A percentile compares a stretch with the other conserved stretches of the same genome.
phyloP scores from a whole-genome alignment of 768 basidiomycete species.

The Fomitopsis serialis region DNA sequence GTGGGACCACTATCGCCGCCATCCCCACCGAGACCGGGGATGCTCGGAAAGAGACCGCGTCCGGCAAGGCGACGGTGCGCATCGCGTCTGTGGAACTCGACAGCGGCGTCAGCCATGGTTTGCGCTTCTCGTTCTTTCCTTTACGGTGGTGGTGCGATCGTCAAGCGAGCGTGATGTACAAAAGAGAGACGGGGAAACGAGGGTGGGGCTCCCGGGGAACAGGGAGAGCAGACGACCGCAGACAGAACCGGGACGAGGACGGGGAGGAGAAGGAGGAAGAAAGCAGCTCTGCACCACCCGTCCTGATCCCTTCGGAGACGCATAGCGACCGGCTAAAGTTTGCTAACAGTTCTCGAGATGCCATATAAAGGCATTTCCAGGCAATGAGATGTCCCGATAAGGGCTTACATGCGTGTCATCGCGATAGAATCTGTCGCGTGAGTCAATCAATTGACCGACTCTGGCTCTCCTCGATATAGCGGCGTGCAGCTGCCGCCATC shows the following conservation, averaged over 20 bases:
- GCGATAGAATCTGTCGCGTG: too few species aligned
- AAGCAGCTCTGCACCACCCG: not conserved
- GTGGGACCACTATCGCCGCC: not conserved
- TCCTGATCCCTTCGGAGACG: too few species aligned
- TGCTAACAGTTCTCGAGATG: too few species aligned
- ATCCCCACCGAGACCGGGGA: not conserved
- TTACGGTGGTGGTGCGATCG: not conserved
- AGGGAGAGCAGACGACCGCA: slow-evolving; percentile 2
- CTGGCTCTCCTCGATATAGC: too few species aligned
- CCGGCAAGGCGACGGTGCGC: slow-evolving; percentile 12
- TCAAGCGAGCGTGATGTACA: not conserved
- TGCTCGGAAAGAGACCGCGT: not conserved
- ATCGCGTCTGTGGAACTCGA: slow-evolving; percentile 8
- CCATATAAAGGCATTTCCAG: too few species aligned
- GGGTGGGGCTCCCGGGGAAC: slow-evolving; percentile 11
- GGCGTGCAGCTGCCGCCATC: too few species aligned
- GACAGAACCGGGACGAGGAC: not conserved
- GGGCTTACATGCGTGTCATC: too few species aligned
- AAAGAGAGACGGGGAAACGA: slow-evolving; percentile 12
- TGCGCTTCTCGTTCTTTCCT: not conserved
- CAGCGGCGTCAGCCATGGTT: slow-evolving; percentile 13
- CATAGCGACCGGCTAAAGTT: too few species aligned
- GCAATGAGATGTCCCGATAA: too few species aligned
- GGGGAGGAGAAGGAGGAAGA: slow-evolving; percentile 1
- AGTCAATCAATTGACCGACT: too few species aligned